Conservation (phyloP, 352 stramenopile genomes). For the Pythium pyrilobum region DNA sequence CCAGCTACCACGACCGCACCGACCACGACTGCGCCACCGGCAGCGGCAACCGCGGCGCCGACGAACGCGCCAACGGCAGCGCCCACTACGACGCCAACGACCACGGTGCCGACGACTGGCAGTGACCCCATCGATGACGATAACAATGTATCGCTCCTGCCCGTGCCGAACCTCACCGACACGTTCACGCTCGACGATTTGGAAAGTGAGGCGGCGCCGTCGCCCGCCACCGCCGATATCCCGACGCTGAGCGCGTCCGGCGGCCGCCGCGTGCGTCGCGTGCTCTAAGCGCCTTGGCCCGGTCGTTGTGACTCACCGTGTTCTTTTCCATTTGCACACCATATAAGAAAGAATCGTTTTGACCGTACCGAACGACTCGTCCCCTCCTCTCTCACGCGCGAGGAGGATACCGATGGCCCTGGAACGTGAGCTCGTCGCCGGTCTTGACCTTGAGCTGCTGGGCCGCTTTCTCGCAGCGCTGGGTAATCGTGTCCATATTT, state of each 20-base stretch:
- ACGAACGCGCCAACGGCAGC: not conserved
- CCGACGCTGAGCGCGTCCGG: not conserved
- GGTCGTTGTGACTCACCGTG: not conserved
- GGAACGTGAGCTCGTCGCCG: slow-evolving; percentile 61
- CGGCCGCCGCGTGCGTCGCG: not conserved
- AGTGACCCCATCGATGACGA: not conserved
- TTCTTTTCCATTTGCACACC: too few relatives aligned
- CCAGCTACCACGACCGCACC: not conserved
- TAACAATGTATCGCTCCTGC: not conserved
- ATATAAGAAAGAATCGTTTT: too few relatives aligned
- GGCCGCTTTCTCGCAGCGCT: slow-evolving; percentile 31
- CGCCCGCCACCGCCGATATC: not conserved
- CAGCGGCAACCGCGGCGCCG: not conserved
- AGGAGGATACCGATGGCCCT: slow-evolving; percentile 42
- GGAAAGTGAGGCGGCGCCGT: not conserved
- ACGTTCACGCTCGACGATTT: not conserved
- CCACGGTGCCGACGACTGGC: not conserved
- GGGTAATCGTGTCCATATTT: slow-evolving; percentile 37
- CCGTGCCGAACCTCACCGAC: not conserved
- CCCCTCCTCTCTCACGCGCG: slow-evolving; percentile 8
- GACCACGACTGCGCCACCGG: not conserved
- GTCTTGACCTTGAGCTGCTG: slow-evolving; percentile 41
- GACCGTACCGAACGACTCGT: too few relatives aligned
- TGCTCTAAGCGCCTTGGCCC: not conserved
- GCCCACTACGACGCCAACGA: not conserved